phyloP scores from a whole-genome alignment of 345 rosid genomes.

The Syzygium jambos region DNA sequence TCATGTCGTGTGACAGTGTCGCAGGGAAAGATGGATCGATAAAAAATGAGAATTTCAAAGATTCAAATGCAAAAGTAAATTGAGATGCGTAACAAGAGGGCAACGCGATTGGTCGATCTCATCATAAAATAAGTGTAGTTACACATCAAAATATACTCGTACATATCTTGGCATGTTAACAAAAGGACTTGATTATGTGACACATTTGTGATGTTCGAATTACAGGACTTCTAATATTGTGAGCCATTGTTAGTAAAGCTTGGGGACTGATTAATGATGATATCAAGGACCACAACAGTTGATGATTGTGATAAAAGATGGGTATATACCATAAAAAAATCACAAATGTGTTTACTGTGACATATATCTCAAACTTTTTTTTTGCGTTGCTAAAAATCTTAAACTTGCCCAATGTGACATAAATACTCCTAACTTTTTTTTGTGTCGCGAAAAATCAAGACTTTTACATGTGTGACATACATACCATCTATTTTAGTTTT shows the following conservation, averaged over 20 bases:
- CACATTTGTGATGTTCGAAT: neutral
- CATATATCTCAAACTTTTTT: too few relatives aligned
- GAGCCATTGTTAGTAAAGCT: neutral
- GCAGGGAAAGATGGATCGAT: fast-evolving
- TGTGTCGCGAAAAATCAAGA: too few relatives aligned
- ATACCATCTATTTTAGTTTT: too few relatives aligned
- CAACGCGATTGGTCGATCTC: fast-evolving
- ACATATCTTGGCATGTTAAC: neutral
- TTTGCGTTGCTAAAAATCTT: too few relatives aligned
- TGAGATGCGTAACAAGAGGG: neutral
- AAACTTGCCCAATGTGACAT: too few relatives aligned
- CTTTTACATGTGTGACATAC: too few relatives aligned
- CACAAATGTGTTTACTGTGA: too few relatives aligned
- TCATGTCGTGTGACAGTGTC: neutral
- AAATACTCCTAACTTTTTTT: too few relatives aligned
- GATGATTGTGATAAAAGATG: neutral
- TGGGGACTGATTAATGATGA: neutral
- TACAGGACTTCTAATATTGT: neutral
- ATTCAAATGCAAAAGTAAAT: neutral
- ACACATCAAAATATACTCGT: neutral
- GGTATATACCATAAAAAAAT: too few relatives aligned
- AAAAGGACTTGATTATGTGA: neutral
- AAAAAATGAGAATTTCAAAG: neutral
- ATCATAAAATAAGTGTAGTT: neutral
- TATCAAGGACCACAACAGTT: neutral